These are phyloP conservation scores for Diospyros kaki DNA, from an alignment of 148 eudicot genomes.

Conservation along the genomic window DNA sequence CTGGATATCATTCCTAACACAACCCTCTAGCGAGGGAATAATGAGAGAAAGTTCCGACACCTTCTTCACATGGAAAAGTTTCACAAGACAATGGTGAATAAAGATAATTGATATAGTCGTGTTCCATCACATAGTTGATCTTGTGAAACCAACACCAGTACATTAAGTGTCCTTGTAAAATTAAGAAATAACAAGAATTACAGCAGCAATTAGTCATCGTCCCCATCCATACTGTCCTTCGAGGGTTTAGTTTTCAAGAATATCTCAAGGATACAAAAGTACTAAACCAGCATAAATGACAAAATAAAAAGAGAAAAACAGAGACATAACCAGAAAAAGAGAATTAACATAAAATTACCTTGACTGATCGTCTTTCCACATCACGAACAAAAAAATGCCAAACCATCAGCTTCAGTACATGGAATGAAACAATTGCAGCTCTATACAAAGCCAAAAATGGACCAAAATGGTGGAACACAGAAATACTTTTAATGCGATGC, in stretches of 20 bases:
- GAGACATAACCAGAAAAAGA: not conserved
- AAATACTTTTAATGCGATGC: slow-evolving; percentile 64
- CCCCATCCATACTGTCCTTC: not conserved
- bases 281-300: not conserved
- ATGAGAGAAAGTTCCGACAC: too few species aligned
- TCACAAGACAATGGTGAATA: too few species aligned
- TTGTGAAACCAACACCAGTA: too few species aligned
- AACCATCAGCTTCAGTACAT: slow-evolving; percentile 70
- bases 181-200: not conserved
- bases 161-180: not conserved
- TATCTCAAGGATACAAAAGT: not conserved
- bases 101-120: too few species aligned
- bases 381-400: slow-evolving; percentile 85
- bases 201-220: not conserved
- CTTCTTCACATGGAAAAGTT: too few species aligned
- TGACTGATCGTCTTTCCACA: slow-evolving; percentile 57
- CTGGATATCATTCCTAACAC: too few species aligned
- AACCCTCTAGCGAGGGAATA: too few species aligned
- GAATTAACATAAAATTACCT: slow-evolving; percentile 38
- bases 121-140: too few species aligned
- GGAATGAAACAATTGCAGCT: slow-evolving; percentile 84
- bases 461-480: slow-evolving; percentile 69
- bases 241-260: not conserved
- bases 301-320: not conserved
- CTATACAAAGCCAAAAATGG: slow-evolving; percentile 93